Conservation (phyloP, 371 early-diverging fungal species). For the Apophysomyces sp. region DNA sequence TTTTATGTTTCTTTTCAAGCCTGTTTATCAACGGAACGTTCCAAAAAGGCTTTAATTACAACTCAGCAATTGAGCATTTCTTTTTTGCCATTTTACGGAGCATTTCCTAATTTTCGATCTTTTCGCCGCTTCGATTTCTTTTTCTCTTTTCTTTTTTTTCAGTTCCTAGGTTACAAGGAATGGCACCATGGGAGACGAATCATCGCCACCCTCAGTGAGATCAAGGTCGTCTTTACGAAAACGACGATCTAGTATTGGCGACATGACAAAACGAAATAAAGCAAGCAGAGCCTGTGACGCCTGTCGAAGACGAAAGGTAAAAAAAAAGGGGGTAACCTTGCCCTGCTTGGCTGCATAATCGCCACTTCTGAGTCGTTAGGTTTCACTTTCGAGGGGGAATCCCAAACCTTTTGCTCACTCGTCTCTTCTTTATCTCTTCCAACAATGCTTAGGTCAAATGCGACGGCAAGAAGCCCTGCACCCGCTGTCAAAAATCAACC, state of each 20-base stretch:
- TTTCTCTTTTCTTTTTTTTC: background rate
- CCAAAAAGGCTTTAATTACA: background rate
- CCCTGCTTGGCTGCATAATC: slow-evolving; percentile 8
- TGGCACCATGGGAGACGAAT: background rate
- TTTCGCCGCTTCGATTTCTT: slow-evolving; percentile 1
- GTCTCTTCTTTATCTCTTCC: background rate
- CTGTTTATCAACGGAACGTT: too few relatives aligned
- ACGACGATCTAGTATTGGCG: slow-evolving; percentile 20
- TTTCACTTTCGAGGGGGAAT: slow-evolving; percentile 22
- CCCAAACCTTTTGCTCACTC: background rate
- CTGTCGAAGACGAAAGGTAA: slow-evolving; percentile 51
- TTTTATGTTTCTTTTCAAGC: background rate
- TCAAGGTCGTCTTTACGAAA: slow-evolving; percentile 12
- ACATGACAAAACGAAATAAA: slow-evolving; percentile 39
- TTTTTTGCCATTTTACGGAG: background rate
- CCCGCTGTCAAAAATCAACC: slow-evolving; percentile 37
- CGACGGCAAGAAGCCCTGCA: slow-evolving; percentile 49
- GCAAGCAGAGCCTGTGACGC: slow-evolving; percentile 48
- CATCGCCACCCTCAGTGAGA: background rate
- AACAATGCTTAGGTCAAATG: slow-evolving; percentile 41
- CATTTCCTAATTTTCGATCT: slow-evolving; percentile 1
- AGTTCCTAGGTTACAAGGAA: background rate
- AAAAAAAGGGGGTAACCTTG: background rate
- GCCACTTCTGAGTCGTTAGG: slow-evolving; percentile 28
- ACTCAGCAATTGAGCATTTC: background rate